Conservation (phyloP, 108 stramenopile species). For the Pseudonitzschia multiseries region DNA sequence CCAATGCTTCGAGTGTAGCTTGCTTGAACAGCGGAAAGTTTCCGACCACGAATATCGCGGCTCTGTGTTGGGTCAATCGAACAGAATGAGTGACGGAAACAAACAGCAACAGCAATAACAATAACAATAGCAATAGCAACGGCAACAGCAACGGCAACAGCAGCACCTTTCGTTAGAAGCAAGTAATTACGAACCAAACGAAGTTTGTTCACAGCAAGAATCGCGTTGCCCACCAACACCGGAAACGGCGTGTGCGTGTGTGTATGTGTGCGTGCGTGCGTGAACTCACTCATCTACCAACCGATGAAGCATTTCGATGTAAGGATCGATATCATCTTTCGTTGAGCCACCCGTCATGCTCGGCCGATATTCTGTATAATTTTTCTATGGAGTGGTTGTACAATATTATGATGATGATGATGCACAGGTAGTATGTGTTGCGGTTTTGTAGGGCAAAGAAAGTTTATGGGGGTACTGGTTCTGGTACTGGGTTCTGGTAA, state of each 20-base stretch:
- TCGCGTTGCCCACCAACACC: background rate
- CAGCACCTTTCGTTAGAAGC: background rate
- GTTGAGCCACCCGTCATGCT: background rate
- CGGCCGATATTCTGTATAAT: background rate
- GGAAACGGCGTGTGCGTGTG: background rate
- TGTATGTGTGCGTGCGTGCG: no score
- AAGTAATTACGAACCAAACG: background rate
- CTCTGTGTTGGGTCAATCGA: constrained; percentile 10
- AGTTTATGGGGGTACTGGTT: no score
- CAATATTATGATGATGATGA: background rate
- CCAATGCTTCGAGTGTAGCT: constrained; percentile 57
- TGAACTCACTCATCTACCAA: constrained; percentile 45
- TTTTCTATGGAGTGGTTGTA: background rate
- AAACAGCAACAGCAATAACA: background rate
- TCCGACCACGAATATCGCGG: constrained; percentile 26
- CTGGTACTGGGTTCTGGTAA: no score
- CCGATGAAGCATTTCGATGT: constrained; percentile 37
- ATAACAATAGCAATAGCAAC: constrained; percentile 4
- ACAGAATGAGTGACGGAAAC: background rate
- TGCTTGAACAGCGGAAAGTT: constrained; percentile 54
- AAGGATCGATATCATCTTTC: constrained; percentile 22
- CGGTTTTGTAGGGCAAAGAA: no score
- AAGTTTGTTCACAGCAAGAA: no score
- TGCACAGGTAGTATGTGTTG: no score
- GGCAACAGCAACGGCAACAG: background rate